Percentiles rank a stretch among this genome's conserved stretches.
Conservation (phyloP, 768 basidiomycete genomes). For the Lactarius hatsudake region DNA sequence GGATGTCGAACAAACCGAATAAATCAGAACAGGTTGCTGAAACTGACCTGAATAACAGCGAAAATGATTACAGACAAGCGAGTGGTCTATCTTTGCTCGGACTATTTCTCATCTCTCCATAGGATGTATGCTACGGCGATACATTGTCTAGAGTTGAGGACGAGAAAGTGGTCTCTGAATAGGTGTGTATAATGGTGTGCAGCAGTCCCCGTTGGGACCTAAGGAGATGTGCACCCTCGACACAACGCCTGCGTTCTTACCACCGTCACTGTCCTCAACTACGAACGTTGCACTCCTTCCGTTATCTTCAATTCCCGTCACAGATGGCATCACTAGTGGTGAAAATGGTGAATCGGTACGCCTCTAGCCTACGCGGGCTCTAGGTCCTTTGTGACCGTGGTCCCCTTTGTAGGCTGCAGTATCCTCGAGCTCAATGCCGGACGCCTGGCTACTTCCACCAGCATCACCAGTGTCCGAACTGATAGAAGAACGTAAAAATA, state of each 20-base stretch:
- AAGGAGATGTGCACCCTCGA: not conserved
- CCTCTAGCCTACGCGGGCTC: not conserved
- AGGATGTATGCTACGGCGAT: not conserved
- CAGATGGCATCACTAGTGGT: not conserved
- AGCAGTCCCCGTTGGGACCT: not conserved
- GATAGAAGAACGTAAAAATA: not conserved
- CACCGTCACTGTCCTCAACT: not conserved
- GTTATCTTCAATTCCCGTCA: not conserved
- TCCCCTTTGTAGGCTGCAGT: conserved; percentile 1
- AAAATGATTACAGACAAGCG: not conserved
- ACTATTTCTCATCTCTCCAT: too few relatives aligned
- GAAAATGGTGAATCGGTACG: not conserved
- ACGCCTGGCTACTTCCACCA: not conserved
- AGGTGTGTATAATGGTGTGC: not conserved
- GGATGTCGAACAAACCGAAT: conserved; percentile 3
- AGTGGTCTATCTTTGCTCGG: not conserved
- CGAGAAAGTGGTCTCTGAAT: not conserved
- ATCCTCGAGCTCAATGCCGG: not conserved
- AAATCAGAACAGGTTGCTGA: not conserved
- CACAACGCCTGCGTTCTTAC: not conserved
- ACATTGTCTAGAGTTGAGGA: not conserved
- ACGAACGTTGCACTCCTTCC: not conserved
- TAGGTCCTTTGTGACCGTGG: not conserved
- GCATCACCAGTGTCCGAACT: too few relatives aligned
- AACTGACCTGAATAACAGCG: not conserved